Evolutionary conservation across 768 basidiomycete genomes (phyloP).

Genomic region (Phylloporus sp.): DNA sequence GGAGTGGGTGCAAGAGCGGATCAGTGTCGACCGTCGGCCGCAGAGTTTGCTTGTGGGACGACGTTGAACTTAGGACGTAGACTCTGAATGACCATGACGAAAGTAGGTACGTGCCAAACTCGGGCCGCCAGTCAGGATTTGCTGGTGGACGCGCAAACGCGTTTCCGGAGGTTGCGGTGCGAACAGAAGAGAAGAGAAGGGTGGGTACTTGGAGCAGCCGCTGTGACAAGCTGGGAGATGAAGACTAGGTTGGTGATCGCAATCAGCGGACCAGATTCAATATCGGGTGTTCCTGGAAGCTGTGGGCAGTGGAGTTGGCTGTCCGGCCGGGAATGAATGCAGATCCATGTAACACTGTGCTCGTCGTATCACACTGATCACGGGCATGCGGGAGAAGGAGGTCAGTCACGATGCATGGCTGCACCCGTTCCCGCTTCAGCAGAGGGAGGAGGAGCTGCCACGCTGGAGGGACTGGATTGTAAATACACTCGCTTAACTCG

Average conservation of each 20-base stretch:
- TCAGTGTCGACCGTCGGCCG: conserved; percentile 57
- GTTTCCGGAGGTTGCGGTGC: conserved; percentile 40
- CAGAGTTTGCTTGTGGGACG: conserved; percentile 68
- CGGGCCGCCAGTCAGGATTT: conserved; percentile 20
- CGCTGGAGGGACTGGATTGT: conserved; percentile 32
- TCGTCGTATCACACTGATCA: conserved; percentile 3
- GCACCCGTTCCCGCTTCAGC: too few relatives aligned
- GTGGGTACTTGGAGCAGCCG: conserved; percentile 5
- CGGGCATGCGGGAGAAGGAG: not conserved
- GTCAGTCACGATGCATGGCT: too few relatives aligned
- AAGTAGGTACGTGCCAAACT: conserved; percentile 9
- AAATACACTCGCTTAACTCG: conserved; percentile 36
- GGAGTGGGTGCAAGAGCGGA: conserved; percentile 49
- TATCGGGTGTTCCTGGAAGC: conserved; percentile 30
- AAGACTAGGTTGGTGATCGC: conserved; percentile 19
- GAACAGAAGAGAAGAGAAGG: conserved; percentile 30
- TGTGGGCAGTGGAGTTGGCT: conserved; percentile 14
- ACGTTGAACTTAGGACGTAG: too few relatives aligned
- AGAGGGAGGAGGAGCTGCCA: conserved; percentile 23
- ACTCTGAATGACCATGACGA: conserved; percentile 17
- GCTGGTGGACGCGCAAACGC: too few relatives aligned
- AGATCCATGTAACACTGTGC: conserved; percentile 28
- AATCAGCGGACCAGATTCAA: conserved; percentile 21
- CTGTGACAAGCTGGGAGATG: conserved; percentile 18
- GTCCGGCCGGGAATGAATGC: conserved; percentile 31